Base-by-base conservation (phyloP, 2,329 filamentous ascomycete species). In the Alternaria brassicicola region DNA sequence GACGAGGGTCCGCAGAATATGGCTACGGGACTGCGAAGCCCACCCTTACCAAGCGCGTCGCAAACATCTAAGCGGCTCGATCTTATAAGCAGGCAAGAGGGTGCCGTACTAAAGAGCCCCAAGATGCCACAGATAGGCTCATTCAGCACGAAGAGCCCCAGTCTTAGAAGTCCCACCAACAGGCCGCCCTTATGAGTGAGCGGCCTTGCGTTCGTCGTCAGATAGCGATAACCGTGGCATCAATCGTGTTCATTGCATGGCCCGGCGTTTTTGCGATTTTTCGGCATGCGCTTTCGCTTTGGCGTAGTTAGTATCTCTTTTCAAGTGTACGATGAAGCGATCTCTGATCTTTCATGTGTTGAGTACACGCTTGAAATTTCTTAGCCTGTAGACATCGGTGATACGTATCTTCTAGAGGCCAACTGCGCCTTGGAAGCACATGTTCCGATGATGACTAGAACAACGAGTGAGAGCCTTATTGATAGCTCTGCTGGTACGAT, bases 111-210 rank as follows among this genome's bases (percentile, higher is more conserved):
- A 13, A 68, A 55, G 41, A 68, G 66, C 39, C 62, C 67, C 1
- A 64, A 64, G 43, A 36, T 70, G 59, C 73, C 74, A 19, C 65
- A 68, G 12, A 25, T 76, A 6, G 74, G 73, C 4, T 52, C 68
- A 31, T 77, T 76, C 47, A 70, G 66, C 52, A 70, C 72, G 3
- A 69, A 62, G 19, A 70, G 67, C 39, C 68, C 66, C 9, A 36
- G 50, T 6, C 25, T 71, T 3, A 66, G 64, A 19, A 70, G 67
- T 47, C 67, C 67, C 3, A 59, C 71, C 56, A 73, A 68, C 62
- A 63, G 67, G 48, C 64, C 60, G 45, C 64, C 62, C 13, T 71
- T 67, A 45, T 65, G 55, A 64, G 36, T 65, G 55, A 64, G 36
- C 17, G 10, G 36, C 21, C 17, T 38, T 23, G 8, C 6, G 17